Conservation (phyloP, 2,329 filamentous ascomycete species). For the Mariannaea elegans region DNA sequence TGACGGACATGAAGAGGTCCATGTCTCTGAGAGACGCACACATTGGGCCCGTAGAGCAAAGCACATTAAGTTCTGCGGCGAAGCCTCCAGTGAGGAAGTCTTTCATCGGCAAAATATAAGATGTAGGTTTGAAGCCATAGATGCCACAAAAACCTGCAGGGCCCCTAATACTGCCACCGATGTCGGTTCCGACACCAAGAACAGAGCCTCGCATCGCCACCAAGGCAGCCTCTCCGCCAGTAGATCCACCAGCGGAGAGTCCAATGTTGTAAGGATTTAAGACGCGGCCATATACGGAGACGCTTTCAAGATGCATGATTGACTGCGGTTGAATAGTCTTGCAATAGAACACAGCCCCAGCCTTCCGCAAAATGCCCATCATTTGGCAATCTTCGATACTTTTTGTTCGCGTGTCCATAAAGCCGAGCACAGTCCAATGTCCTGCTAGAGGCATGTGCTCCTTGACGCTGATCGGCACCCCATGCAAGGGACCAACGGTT, state of each 20-base stretch:
- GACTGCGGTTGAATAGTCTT: conserved; percentile 12
- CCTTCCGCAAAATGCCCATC: background rate
- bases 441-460: conserved; percentile 67
- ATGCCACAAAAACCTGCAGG: conserved; percentile 42
- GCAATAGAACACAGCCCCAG: conserved; percentile 10
- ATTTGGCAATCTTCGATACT: conserved; percentile 4
- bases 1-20: conserved; percentile 44
- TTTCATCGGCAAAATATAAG: conserved; percentile 37
- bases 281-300: conserved; percentile 7
- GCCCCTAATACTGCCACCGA: conserved; percentile 46
- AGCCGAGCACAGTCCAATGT: conserved; percentile 56
- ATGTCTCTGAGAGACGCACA: conserved; percentile 44
- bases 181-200: conserved; percentile 50
- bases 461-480: conserved; percentile 61
- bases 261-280: conserved; percentile 55
- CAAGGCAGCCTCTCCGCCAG: conserved; percentile 61
- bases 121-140: conserved; percentile 32
- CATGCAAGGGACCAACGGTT: conserved; percentile 68
- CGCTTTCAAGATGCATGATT: conserved; percentile 9
- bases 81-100: conserved; percentile 37
- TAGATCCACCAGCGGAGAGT: conserved; percentile 69
- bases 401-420: background rate
- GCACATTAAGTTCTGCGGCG: conserved; percentile 44
- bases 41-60: conserved; percentile 47
- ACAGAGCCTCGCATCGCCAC: conserved; percentile 49